Evolutionary conservation across 805 yeast genomes (phyloP).

Genomic region (Diddensiella transvaalensis): DNA sequence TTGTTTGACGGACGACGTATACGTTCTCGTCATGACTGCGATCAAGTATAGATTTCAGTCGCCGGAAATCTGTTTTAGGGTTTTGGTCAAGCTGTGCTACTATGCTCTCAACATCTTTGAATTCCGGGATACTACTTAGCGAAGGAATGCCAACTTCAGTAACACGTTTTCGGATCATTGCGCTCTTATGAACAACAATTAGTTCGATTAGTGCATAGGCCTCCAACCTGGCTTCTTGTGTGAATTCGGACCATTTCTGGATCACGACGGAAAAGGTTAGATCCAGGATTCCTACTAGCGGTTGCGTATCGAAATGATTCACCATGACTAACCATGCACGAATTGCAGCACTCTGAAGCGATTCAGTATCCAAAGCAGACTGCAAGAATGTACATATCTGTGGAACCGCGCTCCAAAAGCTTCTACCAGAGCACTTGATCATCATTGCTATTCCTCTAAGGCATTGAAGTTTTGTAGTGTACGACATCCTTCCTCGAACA

Average conservation of each 20-base stretch:
- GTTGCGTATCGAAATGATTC: conserved; percentile 49
- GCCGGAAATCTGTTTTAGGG: conserved; percentile 1
- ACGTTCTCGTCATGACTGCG: conserved; percentile 60
- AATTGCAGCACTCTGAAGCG: conserved; percentile 58
- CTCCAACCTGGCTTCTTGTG: conserved; percentile 44
- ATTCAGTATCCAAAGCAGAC: conserved; percentile 62
- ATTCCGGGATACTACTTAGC: conserved; percentile 11
- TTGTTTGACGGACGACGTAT: conserved; percentile 68
- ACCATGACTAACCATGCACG: conserved; percentile 66
- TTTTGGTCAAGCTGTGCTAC: conserved; percentile 3
- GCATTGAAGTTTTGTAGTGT: conserved; percentile 65
- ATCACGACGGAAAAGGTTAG: conserved; percentile 68
- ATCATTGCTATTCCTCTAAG: conserved; percentile 71
- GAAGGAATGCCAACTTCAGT: conserved; percentile 23
- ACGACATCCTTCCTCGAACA: conserved; percentile 65
- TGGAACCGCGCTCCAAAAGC: conserved; percentile 67
- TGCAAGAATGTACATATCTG: conserved; percentile 86
- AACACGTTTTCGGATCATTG: conserved; percentile 12
- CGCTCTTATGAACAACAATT: conserved; percentile 23
- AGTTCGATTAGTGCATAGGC: conserved; percentile 50
- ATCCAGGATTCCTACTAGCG: conserved; percentile 65
- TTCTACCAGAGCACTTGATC: conserved; percentile 48
- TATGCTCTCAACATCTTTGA: conserved; percentile 6
- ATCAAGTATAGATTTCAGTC: conserved; percentile 41
- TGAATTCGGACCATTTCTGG: conserved; percentile 60